Evolutionary conservation across 1,284 basidiomycete genomes (phyloP), one percentile per base, ranked within the genome.

Genomic region (Ustilago lituana): DNA sequence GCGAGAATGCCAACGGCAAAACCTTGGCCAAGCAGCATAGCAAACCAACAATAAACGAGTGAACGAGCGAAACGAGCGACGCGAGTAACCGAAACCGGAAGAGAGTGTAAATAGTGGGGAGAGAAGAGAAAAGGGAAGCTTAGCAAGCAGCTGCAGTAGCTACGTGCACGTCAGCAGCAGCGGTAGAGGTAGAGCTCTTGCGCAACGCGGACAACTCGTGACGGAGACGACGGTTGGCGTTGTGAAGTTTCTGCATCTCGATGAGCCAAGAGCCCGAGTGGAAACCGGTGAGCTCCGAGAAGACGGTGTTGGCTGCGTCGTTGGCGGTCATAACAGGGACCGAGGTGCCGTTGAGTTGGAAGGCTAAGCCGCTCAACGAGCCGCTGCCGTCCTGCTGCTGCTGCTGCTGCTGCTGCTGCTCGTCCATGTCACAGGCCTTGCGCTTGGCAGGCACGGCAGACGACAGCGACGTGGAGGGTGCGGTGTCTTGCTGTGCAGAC

Each of bases 191-290:
- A 1, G 62, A 55, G 4, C 58, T 24, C 26, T 48, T 50, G 5
- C 33, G 14, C 24, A 71, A 44, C 11, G 68, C 62, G 1, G 20
- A 31, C 15, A 71, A 36, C 39, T 71, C 68, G 27, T 66, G 54
- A 5, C 62, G 48, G 0, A 71, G 36, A 2, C 48, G 38, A 9
- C 55, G 32, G n/a, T 71, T 71, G 17, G 68, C 59, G 20, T 71
- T 58, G 29, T 71, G 68, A 14, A 71, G 45, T 20, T 53, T 58
- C 27, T 71, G 68, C 68, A 71, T 71, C 41, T 71, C 68, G 29
- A 71, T 65, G 41, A 65, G 49, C 68, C 68, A 71, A 2, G 45
- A 51, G 5, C 68, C 68, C 8, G 46, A 39, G 36, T 71, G 59
- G 50, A 58, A 71, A 22, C 62, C 62, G 1, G 68, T 71, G 14